phyloP scores from a whole-genome alignment of 1,139 yeast genomes.

The Magnusiomyces sp. region DNA sequence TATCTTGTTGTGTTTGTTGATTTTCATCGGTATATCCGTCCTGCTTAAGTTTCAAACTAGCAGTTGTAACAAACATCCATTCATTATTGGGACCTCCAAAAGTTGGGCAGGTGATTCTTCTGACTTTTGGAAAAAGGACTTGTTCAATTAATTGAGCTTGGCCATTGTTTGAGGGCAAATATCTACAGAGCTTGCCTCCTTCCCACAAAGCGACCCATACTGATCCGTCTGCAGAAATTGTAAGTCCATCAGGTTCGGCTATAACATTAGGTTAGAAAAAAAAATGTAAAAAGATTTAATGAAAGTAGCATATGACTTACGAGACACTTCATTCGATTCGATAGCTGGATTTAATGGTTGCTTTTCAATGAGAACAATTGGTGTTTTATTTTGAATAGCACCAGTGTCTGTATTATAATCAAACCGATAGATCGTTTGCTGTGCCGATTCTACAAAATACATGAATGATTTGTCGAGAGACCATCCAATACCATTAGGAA shows the following conservation, averaged over 20 bases:
- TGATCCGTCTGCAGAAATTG: slow-evolving; percentile 52
- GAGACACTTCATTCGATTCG: neutral
- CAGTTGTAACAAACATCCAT: slow-evolving; percentile 63
- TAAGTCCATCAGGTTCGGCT: slow-evolving; percentile 66
- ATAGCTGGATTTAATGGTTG: slow-evolving; percentile 4
- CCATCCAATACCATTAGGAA: slow-evolving; percentile 71
- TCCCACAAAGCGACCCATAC: slow-evolving; percentile 67
- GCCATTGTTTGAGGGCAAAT: slow-evolving; percentile 21
- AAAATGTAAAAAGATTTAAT: neutral
- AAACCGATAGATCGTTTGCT: slow-evolving; percentile 50
- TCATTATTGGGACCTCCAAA: slow-evolving; percentile 56
- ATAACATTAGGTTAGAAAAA: neutral
- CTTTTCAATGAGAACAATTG: slow-evolving; percentile 23
- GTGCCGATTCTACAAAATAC: slow-evolving; percentile 67
- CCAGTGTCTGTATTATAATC: slow-evolving; percentile 48
- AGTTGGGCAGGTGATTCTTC: slow-evolving; percentile 58
- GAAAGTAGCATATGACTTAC: slow-evolving; percentile 7
- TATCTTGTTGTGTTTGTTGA: slow-evolving; percentile 34
- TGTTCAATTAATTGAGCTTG: slow-evolving; percentile 46
- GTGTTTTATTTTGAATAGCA: slow-evolving; percentile 37
- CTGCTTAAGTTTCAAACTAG: slow-evolving; percentile 37
- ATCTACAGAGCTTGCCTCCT: slow-evolving; percentile 46
- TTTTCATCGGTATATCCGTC: slow-evolving; percentile 1
- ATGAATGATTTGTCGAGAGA: slow-evolving; percentile 41
- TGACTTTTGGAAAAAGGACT: slow-evolving; percentile 48